A percentile compares a stretch with the other conserved stretches of the same genome.
Evolutionary conservation across 345 rosid species (phyloP).

Genomic region (Eucalyptus grandis): DNA sequence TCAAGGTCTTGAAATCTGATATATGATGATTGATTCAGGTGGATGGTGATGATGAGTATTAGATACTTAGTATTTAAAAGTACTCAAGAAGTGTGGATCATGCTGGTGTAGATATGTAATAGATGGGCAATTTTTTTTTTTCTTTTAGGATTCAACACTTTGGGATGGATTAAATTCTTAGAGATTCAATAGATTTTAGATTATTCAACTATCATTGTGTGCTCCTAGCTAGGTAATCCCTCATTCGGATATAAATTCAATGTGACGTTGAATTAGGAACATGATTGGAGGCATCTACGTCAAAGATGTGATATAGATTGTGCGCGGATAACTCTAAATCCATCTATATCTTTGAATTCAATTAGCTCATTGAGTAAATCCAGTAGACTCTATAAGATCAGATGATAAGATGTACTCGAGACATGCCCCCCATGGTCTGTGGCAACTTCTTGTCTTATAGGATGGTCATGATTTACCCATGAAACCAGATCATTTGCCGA

Average conservation of each 20-base stretch:
- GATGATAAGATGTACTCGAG: background rate
- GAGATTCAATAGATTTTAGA: background rate
- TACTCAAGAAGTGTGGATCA: background rate
- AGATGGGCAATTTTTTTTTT: background rate
- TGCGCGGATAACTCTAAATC: rapidly evolving
- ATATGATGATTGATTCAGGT: background rate
- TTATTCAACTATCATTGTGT: background rate
- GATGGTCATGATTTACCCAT: background rate
- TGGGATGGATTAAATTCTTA: background rate
- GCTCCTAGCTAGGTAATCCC: background rate
- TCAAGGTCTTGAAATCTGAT: background rate
- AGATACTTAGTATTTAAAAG: background rate
- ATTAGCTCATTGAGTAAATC: background rate
- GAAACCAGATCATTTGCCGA: background rate
- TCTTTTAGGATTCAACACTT: background rate
- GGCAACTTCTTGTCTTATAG: background rate
- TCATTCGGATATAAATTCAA: background rate
- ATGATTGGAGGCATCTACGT: background rate
- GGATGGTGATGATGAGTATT: background rate
- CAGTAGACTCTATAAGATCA: background rate
- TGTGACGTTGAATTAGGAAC: background rate
- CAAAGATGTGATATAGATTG: background rate
- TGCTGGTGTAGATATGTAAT: background rate
- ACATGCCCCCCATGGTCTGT: background rate
- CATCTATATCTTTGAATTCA: background rate